phyloP scores from a whole-genome alignment of 176 grass and related monocot genomes.

The Tillandsia leiboldiana region DNA sequence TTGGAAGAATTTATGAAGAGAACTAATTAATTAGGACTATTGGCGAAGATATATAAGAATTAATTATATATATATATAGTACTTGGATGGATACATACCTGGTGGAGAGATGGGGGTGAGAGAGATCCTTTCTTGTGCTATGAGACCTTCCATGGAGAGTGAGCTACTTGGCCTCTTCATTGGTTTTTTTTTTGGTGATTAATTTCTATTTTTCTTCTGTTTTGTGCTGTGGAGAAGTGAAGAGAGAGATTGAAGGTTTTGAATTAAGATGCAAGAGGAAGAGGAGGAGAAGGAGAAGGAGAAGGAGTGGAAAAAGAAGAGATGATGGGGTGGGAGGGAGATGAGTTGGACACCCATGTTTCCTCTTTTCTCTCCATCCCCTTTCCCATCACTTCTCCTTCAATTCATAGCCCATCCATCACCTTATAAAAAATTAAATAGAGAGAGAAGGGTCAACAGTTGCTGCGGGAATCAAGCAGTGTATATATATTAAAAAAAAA shows the following conservation, averaged over 20 bases:
- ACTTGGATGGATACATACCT: background rate
- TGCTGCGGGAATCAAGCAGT: conserved; percentile 19
- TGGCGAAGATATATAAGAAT: background rate
- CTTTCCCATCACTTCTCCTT: background rate
- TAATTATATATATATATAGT: background rate
- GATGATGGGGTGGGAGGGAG: background rate
- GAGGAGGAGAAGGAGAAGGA: background rate
- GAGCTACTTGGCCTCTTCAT: conserved; percentile 53
- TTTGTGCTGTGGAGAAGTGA: no score
- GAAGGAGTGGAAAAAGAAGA: background rate
- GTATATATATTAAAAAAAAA: conserved; percentile 15
- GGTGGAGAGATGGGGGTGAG: background rate
- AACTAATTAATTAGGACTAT: no score
- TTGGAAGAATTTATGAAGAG: no score
- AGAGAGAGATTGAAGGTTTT: no score
- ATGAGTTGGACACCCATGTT: background rate
- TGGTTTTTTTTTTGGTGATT: background rate
- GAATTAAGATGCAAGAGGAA: no score
- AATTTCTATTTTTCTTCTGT: no score
- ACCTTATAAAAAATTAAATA: background rate
- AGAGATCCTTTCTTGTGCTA: background rate
- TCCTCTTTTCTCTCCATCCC: background rate
- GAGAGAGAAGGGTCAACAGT: conserved; percentile 6
- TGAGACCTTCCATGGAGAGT: conserved; percentile 27
- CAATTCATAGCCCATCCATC: background rate